Conservation (phyloP, 257 asterid species). For the Asclepias syriaca region DNA sequence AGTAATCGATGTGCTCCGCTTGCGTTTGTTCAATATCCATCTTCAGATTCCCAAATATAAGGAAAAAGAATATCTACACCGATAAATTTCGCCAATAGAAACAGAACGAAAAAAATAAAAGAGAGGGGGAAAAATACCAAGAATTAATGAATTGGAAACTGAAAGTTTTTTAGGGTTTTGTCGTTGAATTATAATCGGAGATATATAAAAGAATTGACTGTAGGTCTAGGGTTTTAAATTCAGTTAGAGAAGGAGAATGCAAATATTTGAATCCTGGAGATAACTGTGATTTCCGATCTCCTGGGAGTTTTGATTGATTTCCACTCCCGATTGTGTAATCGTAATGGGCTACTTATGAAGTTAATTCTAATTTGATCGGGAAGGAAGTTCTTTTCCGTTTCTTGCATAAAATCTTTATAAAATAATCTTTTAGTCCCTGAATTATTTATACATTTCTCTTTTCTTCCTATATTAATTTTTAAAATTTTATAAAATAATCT, state of each 20-base stretch:
- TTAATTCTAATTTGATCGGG: too few species aligned
- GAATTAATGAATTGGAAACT: background rate
- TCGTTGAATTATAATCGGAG: background rate
- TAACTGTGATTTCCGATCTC: background rate
- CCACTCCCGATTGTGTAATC: background rate
- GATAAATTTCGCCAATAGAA: background rate
- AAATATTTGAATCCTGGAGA: background rate
- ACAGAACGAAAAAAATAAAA: background rate
- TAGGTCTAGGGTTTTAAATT: constrained; percentile 3
- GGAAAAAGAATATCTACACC: background rate
- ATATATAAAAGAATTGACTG: background rate
- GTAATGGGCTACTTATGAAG: background rate
- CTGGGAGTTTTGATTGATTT: too few species aligned
- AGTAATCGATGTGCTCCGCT: constrained; percentile 73
- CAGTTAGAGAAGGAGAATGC: background rate
- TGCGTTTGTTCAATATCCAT: constrained; percentile 92
- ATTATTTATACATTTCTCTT: too few species aligned
- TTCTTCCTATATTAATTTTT: too few species aligned
- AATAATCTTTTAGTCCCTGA: too few species aligned
- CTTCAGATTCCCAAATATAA: constrained; percentile 15
- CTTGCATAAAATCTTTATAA: too few species aligned
- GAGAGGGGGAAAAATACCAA: background rate
- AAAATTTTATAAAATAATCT: too few species aligned
- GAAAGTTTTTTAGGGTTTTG: constrained; percentile 11
- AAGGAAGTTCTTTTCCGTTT: too few species aligned